These are phyloP conservation scores for Lepidium africanum DNA, from an alignment of 345 rosid species.

Conservation along the genomic window DNA sequence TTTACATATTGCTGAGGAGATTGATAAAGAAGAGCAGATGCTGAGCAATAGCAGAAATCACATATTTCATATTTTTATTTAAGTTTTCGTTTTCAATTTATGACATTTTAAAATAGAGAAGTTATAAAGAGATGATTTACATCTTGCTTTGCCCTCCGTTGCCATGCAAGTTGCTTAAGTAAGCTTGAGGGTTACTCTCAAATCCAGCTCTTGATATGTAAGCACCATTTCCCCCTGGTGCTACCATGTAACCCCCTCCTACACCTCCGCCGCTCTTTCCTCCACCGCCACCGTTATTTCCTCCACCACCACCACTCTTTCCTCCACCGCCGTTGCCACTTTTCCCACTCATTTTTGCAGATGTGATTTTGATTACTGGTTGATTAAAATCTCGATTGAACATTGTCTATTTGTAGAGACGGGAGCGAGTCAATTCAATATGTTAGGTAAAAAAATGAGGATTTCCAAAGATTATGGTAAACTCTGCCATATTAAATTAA, in stretches of 20 bases:
- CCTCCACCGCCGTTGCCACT: neutral
- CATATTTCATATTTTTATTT: neutral
- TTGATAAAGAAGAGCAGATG: neutral
- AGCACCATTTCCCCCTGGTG: neutral
- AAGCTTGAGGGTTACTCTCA: conserved; percentile 11
- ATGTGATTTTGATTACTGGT: neutral
- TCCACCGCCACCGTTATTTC: neutral
- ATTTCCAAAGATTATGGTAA: conserved; percentile 3
- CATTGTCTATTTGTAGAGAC: neutral
- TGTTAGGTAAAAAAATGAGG: neutral
- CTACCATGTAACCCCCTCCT: conserved; percentile 5
- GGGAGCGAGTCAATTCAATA: neutral
- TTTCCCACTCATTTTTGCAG: conserved; percentile 4
- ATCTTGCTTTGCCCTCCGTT: conserved; percentile 16
- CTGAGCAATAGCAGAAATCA: neutral
- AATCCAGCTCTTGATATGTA: conserved; percentile 10
- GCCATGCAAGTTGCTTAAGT: conserved; percentile 7
- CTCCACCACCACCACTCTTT: neutral
- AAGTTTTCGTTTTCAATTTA: neutral
- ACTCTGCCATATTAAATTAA: neutral
- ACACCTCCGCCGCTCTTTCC: neutral
- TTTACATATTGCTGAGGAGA: no score
- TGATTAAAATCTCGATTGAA: neutral
- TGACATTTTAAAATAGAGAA: neutral
- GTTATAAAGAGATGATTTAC: neutral